phyloP scores from a whole-genome alignment of 1,284 basidiomycete genomes.

The Coniferiporia sulphurascens region DNA sequence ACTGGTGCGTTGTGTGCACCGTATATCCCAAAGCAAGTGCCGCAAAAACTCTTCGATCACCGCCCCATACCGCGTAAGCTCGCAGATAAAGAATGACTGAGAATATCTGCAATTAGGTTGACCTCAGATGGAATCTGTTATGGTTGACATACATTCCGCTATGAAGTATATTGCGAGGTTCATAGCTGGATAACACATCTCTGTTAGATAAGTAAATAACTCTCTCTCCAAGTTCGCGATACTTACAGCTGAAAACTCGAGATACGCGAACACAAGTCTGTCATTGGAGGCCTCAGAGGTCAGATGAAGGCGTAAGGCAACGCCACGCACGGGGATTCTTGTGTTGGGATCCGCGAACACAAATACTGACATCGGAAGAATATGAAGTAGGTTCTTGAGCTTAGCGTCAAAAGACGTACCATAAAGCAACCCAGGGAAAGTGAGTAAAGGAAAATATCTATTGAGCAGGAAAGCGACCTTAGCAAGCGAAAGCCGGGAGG shows the following conservation, averaged over 20 bases:
- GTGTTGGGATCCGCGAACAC: neutral
- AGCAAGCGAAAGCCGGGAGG: neutral
- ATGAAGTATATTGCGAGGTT: neutral
- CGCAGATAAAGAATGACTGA: conserved; percentile 25
- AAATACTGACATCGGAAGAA: neutral
- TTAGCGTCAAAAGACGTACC: neutral
- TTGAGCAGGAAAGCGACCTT: conserved; percentile 9
- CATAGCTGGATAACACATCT: neutral
- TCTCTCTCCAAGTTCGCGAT: neutral
- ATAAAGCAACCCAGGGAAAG: neutral
- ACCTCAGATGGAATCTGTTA: neutral
- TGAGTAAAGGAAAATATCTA: conserved; percentile 9
- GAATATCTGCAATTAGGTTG: neutral
- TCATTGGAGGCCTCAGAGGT: neutral
- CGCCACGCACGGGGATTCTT: neutral
- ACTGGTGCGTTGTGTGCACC: neutral
- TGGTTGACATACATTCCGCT: neutral
- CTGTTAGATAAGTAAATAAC: neutral
- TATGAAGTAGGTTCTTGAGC: neutral
- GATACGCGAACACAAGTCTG: neutral
- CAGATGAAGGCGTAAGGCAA: neutral
- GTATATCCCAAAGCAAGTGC: neutral
- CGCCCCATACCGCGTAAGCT: conserved; percentile 7
- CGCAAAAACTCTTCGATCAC: neutral
- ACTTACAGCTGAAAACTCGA: neutral